Percentiles rank a stretch among this genome's conserved stretches.
Evolutionary conservation across 2,329 filamentous ascomycete species (phyloP).

Genomic region (Achaetomium macrosporum): DNA sequence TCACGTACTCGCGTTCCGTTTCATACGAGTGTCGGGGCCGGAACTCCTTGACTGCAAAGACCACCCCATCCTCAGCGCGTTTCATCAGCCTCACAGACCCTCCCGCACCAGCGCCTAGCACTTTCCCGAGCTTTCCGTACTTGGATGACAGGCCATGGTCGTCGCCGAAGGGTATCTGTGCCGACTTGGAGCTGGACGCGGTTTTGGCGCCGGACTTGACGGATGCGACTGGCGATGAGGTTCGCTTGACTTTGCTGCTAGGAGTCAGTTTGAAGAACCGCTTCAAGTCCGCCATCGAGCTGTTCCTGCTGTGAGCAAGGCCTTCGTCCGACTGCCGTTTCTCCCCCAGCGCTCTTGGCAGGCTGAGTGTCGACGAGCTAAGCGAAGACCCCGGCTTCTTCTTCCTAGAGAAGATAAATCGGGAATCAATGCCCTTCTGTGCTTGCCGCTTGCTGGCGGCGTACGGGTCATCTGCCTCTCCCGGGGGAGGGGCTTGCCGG

Average conservation of each 20-base stretch:
- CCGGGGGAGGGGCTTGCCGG: constrained; percentile 70
- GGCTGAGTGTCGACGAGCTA: constrained; percentile 44
- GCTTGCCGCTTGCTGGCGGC: constrained; percentile 73
- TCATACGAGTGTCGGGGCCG: constrained; percentile 87
- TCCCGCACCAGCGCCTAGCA: constrained; percentile 87
- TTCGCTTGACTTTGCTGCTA: constrained; percentile 63
- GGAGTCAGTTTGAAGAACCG: constrained; percentile 86
- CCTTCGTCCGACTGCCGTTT: constrained; percentile 46
- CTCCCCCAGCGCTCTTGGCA: constrained; percentile 43
- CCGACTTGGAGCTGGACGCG: constrained; percentile 41
- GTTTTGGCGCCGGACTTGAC: constrained; percentile 45
- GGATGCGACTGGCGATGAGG: constrained; percentile 56
- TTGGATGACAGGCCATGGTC: constrained; percentile 86
- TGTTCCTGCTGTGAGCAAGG: constrained; percentile 51
- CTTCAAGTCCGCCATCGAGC: constrained; percentile 91
- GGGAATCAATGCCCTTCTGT: constrained; percentile 63
- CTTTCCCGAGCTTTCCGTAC: constrained; percentile 92
- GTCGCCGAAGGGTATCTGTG: constrained; percentile 82
- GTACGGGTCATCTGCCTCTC: constrained; percentile 79
- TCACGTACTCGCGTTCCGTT: constrained; percentile 90
- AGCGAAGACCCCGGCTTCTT: constrained; percentile 61
- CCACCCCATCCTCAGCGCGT: constrained; percentile 82
- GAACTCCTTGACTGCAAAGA: constrained; percentile 98
- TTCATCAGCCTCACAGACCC: constrained; percentile 94
- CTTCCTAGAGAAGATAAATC: constrained; percentile 77